Conservation (phyloP, 768 basidiomycete species). For the Kwoniella newhampshirensis region DNA sequence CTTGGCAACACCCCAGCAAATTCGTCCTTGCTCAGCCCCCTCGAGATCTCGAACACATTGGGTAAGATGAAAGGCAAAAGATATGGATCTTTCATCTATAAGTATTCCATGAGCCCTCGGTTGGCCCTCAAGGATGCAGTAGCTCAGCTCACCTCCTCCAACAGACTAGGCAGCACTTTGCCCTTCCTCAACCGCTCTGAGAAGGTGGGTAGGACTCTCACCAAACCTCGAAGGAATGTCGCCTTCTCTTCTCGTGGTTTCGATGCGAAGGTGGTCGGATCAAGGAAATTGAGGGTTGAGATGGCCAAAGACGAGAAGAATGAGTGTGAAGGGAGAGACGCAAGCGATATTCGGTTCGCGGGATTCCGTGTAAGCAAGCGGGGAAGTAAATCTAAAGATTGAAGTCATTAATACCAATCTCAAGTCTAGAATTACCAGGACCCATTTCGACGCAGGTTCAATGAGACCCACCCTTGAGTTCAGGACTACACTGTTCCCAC, state of each 20-base stretch:
- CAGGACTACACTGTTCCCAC: constrained; percentile 44
- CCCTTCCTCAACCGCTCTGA: constrained; percentile 79
- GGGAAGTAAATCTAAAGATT: constrained; percentile 66
- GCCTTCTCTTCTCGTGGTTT: constrained; percentile 95
- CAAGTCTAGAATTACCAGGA: background rate
- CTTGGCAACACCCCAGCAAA: constrained; percentile 84
- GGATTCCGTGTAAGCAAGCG: constrained; percentile 79
- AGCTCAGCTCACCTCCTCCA: constrained; percentile 74
- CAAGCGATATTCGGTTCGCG: constrained; percentile 70
- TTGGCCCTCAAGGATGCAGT: background rate
- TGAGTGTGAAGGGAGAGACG: constrained; percentile 74
- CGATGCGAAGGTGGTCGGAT: constrained; percentile 89
- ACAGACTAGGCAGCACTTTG: constrained; percentile 84
- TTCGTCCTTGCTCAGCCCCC: constrained; percentile 70
- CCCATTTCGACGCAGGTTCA: background rate
- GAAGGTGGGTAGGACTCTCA: constrained; percentile 76
- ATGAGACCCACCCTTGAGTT: constrained; percentile 46
- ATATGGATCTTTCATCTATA: constrained; percentile 74
- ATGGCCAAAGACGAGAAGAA: constrained; percentile 96
- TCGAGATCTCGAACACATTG: constrained; percentile 88
- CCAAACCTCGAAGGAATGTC: constrained; percentile 88
- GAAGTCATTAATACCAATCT: background rate
- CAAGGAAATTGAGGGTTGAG: constrained; percentile 91
- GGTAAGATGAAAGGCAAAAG: constrained; percentile 93
- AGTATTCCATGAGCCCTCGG: background rate